Evolutionary conservation across 768 basidiomycete species (phyloP), one percentile per base, ranked within the genome.

Genomic region (Trametes maxima): DNA sequence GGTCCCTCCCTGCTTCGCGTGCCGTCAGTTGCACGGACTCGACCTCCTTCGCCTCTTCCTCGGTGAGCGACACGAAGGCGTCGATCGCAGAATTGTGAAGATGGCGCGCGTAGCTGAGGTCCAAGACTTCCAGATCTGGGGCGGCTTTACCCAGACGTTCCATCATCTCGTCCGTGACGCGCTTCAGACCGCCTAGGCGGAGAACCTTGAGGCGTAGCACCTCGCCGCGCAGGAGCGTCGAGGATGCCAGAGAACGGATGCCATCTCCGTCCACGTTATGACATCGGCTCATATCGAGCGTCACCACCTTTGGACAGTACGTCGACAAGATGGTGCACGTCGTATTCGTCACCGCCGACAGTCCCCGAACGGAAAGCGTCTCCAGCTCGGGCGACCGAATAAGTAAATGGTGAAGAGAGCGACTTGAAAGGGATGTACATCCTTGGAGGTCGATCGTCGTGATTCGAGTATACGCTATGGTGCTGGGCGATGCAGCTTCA

Each of bases 51-150:
- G 75, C 72, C 21, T 78, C 76, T 12, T 73, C 70, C 17, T 78
- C 75, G 22, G 78, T 69, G 60, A 85, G 85, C 1, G 83, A 76
- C 5, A 92, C 85, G 70, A 92, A 87, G 2, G 86, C 88, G 46
- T 89, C 89, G 62, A 93, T 65, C 2, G 86, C 84, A 2, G 89
- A 87, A 70, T 94, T 92, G 70, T 87, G 88, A 59, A 94, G 72
- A 57, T 85, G 81, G 33, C 81, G 80, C 58, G 83, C 79, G 68
- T 90, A 89, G 74, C 89, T 90, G 62, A 94, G 74, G 72, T 95
- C 94, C 21, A 95, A 77, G 17, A 92, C 83, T 72, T 93, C 90
- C 21, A 95, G 80, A 67, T 79, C 76, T 19, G 90, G 90, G 0
- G 89, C 82, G 2, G 83, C 87, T 64, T 77, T 82, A 6, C 89